phyloP scores from a whole-genome alignment of 192 early-diverging fungal species.

The Coemansia sp. region DNA sequence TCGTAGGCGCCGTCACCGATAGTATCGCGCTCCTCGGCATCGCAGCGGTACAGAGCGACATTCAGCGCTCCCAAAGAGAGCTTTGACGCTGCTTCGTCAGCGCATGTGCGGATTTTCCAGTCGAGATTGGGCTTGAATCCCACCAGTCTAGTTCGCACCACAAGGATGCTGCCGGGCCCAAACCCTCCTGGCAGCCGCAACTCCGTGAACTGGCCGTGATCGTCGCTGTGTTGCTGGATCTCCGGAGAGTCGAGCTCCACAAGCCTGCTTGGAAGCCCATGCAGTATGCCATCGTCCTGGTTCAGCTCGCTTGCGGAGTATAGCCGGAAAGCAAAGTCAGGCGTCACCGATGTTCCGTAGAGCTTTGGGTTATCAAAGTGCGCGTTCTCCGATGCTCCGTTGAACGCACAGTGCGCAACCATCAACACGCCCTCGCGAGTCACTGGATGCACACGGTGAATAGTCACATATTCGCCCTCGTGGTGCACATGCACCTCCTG shows the following conservation, averaged over 20 bases:
- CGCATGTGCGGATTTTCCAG: conserved; percentile 60
- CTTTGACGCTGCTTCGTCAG: conserved; percentile 62
- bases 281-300: conserved; percentile 51
- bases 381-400: conserved; percentile 33
- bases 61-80: conserved; percentile 78
- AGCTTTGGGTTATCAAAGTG: conserved; percentile 61
- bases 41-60: conserved; percentile 79
- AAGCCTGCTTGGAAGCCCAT: conserved; percentile 60
- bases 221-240: conserved; percentile 48
- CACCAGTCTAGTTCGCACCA: conserved; percentile 62
- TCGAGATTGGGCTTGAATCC: conserved; percentile 60
- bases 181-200: conserved; percentile 67
- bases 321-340: conserved; percentile 61
- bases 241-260: conserved; percentile 56
- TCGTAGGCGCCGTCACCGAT: conserved; percentile 79
- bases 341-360: conserved; percentile 57
- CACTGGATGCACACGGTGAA: conserved; percentile 89
- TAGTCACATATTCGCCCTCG: conserved; percentile 89
- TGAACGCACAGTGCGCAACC: conserved; percentile 86
- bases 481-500: conserved; percentile 95
- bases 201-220: conserved; percentile 60
- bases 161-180: conserved; percentile 80
- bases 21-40: conserved; percentile 84
- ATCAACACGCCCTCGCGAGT: conserved; percentile 90
- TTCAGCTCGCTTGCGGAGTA: not conserved